Conservation (phyloP, 345 rosid species). For the Brassica incana region DNA sequence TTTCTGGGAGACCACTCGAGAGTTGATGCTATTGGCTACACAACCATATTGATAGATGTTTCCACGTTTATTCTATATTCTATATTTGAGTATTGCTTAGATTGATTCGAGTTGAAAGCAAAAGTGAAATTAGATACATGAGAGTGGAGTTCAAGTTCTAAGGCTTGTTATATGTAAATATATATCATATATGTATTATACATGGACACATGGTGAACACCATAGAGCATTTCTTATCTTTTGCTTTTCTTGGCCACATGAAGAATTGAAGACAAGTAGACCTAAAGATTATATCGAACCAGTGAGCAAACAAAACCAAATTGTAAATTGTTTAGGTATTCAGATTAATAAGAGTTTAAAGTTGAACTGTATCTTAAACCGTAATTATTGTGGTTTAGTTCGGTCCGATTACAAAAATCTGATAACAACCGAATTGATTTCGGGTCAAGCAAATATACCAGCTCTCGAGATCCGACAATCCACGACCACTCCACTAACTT, state of each 20-base stretch:
- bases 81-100: slow-evolving; percentile 1
- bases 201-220: not conserved
- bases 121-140: slow-evolving; percentile 13
- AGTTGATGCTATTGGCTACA: slow-evolving; percentile 17
- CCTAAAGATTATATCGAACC: not conserved
- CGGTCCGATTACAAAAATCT: not conserved
- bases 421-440: not conserved
- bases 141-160: not conserved
- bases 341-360: not conserved
- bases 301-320: not conserved
- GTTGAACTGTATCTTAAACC: not conserved
- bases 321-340: not conserved
- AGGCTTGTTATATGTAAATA: slow-evolving; percentile 29
- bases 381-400: not conserved
- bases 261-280: not conserved
- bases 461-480: not conserved
- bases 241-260: not conserved
- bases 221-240: not conserved
- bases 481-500: slow-evolving; percentile 32
- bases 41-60: slow-evolving; percentile 14
- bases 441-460: not conserved
- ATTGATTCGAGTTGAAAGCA: not conserved
- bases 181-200: slow-evolving; percentile 19
- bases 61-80: slow-evolving; percentile 21
- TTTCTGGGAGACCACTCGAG: slow-evolving; percentile 22